phyloP scores from a whole-genome alignment of 495 filamentous ascomycete species.

The Collariella sp. region DNA sequence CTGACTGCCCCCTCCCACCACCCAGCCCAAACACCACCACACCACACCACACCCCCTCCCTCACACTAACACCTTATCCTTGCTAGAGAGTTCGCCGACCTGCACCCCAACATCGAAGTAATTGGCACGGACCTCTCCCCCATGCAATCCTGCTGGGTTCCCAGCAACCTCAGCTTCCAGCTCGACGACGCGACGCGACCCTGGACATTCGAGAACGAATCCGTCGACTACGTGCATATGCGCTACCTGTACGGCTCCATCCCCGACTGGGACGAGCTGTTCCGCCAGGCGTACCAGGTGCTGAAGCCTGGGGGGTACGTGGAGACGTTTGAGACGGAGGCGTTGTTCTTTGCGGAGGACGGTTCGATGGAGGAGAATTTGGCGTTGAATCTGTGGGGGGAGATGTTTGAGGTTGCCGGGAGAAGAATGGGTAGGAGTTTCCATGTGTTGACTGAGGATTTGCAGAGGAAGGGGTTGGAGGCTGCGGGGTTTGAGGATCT shows the following conservation, averaged over 20 bases:
- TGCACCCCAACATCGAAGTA: constrained; percentile 43
- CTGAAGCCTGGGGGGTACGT: constrained; percentile 36
- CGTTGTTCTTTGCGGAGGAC: constrained; percentile 7
- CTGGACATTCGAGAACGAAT: constrained; percentile 43
- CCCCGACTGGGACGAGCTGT: constrained; percentile 45
- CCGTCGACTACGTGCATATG: constrained; percentile 59
- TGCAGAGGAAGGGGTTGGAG: too few relatives aligned
- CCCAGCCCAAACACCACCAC: too few relatives aligned
- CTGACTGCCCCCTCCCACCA: too few relatives aligned
- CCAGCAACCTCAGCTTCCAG: constrained; percentile 44
- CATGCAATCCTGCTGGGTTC: constrained; percentile 44
- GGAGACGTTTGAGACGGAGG: constrained; percentile 22
- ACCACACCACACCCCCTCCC: too few relatives aligned
- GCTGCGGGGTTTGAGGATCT: too few relatives aligned
- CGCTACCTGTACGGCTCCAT: constrained; percentile 48
- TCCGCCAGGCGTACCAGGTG: constrained; percentile 24
- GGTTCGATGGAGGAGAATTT: too few relatives aligned
- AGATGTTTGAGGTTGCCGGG: too few relatives aligned
- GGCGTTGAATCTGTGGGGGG: too few relatives aligned
- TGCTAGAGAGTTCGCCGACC: constrained; percentile 32
- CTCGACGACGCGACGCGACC: constrained; percentile 45
- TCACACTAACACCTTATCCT: not conserved
- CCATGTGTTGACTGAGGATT: too few relatives aligned
- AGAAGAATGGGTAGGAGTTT: too few relatives aligned
- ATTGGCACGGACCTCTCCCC: constrained; percentile 57